Percentiles rank a stretch among this genome's conserved stretches.
These are phyloP conservation scores for Malus domestica DNA, from an alignment of 306 rosid species.

Conservation along the genomic window ASM211411v1 NC_041790.1:34896501-34897000, in stretches of 20 bases:
- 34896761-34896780: neutral
- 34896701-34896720: conserved; percentile 60
- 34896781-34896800: neutral
- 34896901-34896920: neutral
- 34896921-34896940: conserved; percentile 1
- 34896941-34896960: neutral
- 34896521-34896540: conserved; percentile 12
- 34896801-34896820: neutral
- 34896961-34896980: neutral
- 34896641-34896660: conserved; percentile 73
- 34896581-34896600: conserved; percentile 20
- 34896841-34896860: neutral
- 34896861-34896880: conserved; percentile 35
- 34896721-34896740: conserved; percentile 34
- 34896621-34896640: conserved; percentile 57
- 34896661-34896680: conserved; percentile 57
- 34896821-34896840: neutral
- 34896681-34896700: conserved; percentile 77
- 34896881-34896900: conserved; percentile 2
- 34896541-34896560: neutral
- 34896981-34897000: neutral
- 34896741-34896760: neutral
- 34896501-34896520: conserved; percentile 55
- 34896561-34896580: conserved; percentile 5
- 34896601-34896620: conserved; percentile 71